These are phyloP conservation scores for Pythium pectinolyticum DNA, from an alignment of 352 stramenopile genomes.

Conservation along the genomic window DNA sequence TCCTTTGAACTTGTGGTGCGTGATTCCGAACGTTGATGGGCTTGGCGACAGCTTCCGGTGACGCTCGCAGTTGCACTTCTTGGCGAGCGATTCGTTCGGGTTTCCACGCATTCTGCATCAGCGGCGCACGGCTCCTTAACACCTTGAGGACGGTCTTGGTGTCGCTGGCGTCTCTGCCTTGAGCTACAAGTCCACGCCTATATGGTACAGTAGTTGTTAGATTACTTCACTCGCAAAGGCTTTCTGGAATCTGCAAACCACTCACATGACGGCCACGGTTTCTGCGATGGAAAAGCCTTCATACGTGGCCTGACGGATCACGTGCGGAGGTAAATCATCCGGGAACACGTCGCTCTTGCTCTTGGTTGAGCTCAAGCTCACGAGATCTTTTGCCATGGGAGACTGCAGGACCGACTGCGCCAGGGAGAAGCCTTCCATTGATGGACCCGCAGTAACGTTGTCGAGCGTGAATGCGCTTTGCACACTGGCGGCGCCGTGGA, in stretches of 20 bases:
- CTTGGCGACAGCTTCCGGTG: not conserved
- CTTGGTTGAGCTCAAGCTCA: constrained; percentile 46
- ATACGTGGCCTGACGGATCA: constrained; percentile 51
- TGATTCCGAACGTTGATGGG: not conserved
- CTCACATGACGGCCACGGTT: constrained; percentile 59
- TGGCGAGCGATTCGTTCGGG: constrained; percentile 37
- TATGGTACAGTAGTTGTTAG: not conserved
- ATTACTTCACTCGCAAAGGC: not conserved
- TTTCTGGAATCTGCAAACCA: not conserved
- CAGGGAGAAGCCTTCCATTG: constrained; percentile 14
- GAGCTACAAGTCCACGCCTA: constrained; percentile 54
- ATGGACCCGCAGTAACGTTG: not conserved
- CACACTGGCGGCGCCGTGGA: constrained; percentile 34
- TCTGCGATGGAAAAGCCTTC: constrained; percentile 53
- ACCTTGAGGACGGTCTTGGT: constrained; percentile 37
- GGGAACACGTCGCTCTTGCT: constrained; percentile 51
- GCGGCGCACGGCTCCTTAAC: constrained; percentile 41
- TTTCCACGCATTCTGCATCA: constrained; percentile 61
- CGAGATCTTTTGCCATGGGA: constrained; percentile 42
- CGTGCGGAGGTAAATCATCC: constrained; percentile 40
- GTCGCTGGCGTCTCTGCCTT: constrained; percentile 45
- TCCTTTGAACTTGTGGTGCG: not conserved
- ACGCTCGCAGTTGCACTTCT: constrained; percentile 4
- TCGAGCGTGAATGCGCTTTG: constrained; percentile 27
- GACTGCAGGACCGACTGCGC: constrained; percentile 31